Evolutionary conservation across 805 yeast genomes (phyloP), one percentile per base, ranked within the genome.

Genomic region (Ogataea philodendri): DNA sequence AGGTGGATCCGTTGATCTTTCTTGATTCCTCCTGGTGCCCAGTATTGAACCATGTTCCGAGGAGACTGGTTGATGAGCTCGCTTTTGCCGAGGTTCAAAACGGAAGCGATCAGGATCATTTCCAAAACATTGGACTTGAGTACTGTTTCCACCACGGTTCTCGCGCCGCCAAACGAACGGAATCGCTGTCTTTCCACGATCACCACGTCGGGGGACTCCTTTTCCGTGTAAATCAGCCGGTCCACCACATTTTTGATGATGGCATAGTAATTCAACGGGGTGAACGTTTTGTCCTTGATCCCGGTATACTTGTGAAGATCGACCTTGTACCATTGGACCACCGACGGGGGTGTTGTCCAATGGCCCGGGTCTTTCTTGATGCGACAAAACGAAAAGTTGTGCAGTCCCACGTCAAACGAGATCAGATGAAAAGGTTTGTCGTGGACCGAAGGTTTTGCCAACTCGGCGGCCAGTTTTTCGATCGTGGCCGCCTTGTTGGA

Each of bases 181-280:
- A 70, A 62, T 24, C 85, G 49, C 51, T 80, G 86, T 38, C 76
- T 50, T 47, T 80, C 86, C 3, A 79, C 57, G 8, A 78, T 48
- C 3, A 74, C 63, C 3, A 67, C 51, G 39, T 69, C 69, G 0
- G 76, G 71, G n/a, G n/a, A n/a, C 0, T 18, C 15, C 6, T 20
- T 22, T 7, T 25, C 20, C 9, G 28, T 15, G 35, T 42, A 46
- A 21, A 55, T 48, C 24, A 50, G 39, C 4, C 42, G 43, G 21
- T 42, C 53, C 10, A 48, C 42, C 22, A 49, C 26, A 9, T 35
- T 33, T 20, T 40, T 35, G 10, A 58, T 33, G 4, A 62, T 46
- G 5, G 32, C 16, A 8, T 61, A 37, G 41, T 52, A 62, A 24
- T 48, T 51, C 8, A 39, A 7, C 0, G 67, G 66, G 13, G 42